Evolutionary conservation across 345 rosid species (phyloP), one percentile per base, ranked within the genome.

Genomic region (Eucalyptus curtisii): DNA sequence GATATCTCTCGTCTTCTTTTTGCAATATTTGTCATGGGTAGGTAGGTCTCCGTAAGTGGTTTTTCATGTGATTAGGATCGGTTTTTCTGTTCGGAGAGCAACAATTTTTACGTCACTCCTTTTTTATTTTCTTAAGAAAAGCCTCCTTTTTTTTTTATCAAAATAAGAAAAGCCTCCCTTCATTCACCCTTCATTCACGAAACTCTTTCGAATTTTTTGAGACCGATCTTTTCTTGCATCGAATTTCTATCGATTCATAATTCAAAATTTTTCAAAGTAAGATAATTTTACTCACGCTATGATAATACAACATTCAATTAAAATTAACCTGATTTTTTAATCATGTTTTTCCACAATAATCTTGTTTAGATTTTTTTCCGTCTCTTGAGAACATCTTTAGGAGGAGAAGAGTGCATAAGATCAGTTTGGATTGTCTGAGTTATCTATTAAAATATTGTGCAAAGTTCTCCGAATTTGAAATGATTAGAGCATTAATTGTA

Each of bases 291-390:
- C 19, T 66, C 5, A 5, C 5, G 6, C 4, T 24, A 3, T 31
- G 19, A 31, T 31, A 0, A 31, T 3, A 17, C 3, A 4, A 33
- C 6, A 2, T 17, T 0, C 10, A 6, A 4, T 33, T 17, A 3
- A 10, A 68, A 68, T 68, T 16, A 17, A 27, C 2, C 3, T 33
- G 24, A 33, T 20, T 16, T 16, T 9, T 33, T 5, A 17, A 33
- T 33, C 44, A 3, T 33, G 4, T 33, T 30, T 17, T 27, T 1
- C 0, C 6, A 9, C 4, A 33, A 17, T 8, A 6, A 33, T 68
- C 24, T 68, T 17, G 5, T 33, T 68, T 68, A 1, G 13, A 17
- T 33, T 16, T 9, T 68, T 37, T 16, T 31, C 4, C 0, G 9
- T 8, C 2, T 17, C 1, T 8, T 0, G 20, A 10, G 24, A 15